phyloP scores from a whole-genome alignment of 306 rosid genomes.

The Chamaecrista fasciculata region DNA sequence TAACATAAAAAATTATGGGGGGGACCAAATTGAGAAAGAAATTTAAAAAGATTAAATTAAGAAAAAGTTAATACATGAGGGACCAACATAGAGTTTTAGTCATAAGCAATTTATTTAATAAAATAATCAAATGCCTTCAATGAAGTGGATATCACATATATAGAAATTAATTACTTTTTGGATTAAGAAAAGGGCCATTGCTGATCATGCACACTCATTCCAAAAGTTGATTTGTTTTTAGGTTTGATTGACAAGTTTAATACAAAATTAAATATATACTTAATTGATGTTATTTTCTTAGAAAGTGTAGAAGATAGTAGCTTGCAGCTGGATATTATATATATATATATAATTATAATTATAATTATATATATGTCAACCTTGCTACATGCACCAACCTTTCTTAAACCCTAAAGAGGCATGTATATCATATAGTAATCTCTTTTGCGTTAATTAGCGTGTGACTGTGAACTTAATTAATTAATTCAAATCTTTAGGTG shows the following conservation, averaged over 20 bases:
- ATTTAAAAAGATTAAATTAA: too few relatives aligned
- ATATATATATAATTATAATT: too few relatives aligned
- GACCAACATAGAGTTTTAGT: too few relatives aligned
- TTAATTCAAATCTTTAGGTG: constrained; percentile 11
- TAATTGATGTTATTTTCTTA: constrained; percentile 17
- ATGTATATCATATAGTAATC: constrained; percentile 4
- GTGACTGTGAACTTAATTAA: neutral
- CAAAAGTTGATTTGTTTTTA: constrained; percentile 30
- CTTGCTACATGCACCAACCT: constrained; percentile 27
- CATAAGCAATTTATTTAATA: neutral
- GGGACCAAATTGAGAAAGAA: too few relatives aligned
- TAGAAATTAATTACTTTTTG: constrained; percentile 26
- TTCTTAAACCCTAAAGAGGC: constrained; percentile 15
- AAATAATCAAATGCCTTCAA: constrained; percentile 19
- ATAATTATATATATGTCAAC: too few relatives aligned
- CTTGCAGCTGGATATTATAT: constrained; percentile 14
- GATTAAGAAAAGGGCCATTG: constrained; percentile 26
- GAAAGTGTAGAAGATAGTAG: constrained; percentile 31
- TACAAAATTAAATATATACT: constrained; percentile 5
- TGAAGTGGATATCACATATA: constrained; percentile 29
- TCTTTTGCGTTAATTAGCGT: constrained; percentile 3
- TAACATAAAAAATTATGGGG: too few relatives aligned
- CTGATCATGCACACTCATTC: neutral
- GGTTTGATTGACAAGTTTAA: constrained; percentile 8
- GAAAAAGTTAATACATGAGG: too few relatives aligned